Evolutionary conservation across 192 early-diverging fungal genomes (phyloP).

Genomic region (Backusella circina): DNA sequence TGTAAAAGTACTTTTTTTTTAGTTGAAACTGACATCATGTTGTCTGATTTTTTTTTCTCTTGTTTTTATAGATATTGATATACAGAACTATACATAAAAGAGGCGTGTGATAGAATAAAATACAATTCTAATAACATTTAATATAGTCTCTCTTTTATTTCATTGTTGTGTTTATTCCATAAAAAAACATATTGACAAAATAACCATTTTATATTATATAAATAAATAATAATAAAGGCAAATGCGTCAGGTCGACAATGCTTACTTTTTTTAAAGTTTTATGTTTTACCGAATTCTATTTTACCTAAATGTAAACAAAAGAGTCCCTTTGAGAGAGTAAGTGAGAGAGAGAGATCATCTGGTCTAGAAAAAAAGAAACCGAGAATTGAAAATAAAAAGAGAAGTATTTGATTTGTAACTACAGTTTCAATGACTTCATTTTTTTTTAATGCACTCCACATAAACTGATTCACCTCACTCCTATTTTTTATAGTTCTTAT

Average conservation of each 20-base stretch:
- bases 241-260: background rate
- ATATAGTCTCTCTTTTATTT: too few relatives aligned
- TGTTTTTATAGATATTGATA: too few relatives aligned
- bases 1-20: background rate
- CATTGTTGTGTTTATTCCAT: too few relatives aligned
- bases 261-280: background rate
- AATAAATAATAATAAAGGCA: background rate
- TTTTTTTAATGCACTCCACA: background rate
- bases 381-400: background rate
- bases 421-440: background rate
- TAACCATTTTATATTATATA: background rate
- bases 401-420: background rate
- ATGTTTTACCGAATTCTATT: background rate
- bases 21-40: background rate
- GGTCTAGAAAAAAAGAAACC: background rate
- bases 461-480: background rate
- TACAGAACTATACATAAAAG: too few relatives aligned
- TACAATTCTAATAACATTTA: too few relatives aligned
- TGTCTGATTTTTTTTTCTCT: background rate
- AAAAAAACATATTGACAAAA: too few relatives aligned
- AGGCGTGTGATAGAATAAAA: too few relatives aligned
- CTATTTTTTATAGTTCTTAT: background rate
- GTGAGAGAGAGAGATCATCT: background rate
- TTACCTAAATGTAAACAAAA: too few relatives aligned
- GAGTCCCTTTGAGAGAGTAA: too few relatives aligned